Evolutionary conservation across 2,329 filamentous ascomycete species (phyloP).

Genomic region (Colletotrichum horii): DNA sequence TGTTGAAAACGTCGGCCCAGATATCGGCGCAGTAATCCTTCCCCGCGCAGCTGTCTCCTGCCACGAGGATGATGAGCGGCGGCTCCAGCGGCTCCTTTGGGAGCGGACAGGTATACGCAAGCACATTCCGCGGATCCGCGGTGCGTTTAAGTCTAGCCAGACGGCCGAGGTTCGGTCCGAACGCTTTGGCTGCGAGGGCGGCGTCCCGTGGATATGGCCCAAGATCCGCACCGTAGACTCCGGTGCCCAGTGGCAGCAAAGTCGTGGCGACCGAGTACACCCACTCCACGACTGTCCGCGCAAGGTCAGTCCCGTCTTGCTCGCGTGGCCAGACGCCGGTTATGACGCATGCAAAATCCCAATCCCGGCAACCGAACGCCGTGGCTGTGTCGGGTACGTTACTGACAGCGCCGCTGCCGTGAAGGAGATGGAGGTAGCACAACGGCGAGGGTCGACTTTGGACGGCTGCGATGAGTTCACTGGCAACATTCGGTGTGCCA

Average conservation of each 20-base stretch:
- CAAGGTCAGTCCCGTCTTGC: conserved; percentile 48
- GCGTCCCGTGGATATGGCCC: conserved; percentile 66
- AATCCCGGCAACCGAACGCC: conserved; percentile 68
- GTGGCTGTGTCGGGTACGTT: conserved; percentile 49
- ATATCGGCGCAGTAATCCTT: conserved; percentile 65
- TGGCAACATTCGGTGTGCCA: conserved; percentile 33
- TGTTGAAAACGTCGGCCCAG: conserved; percentile 51
- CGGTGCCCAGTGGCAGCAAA: conserved; percentile 55
- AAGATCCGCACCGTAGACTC: conserved; percentile 66
- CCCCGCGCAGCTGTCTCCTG: conserved; percentile 57
- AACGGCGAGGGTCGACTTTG: conserved; percentile 52
- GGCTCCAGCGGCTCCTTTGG: conserved; percentile 36
- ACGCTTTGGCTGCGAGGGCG: conserved; percentile 55
- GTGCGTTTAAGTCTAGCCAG: conserved; percentile 55
- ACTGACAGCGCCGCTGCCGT: conserved; percentile 59
- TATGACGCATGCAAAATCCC: conserved; percentile 68
- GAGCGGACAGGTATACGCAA: conserved; percentile 62
- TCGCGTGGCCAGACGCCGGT: conserved; percentile 66
- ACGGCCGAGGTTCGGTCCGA: conserved; percentile 57
- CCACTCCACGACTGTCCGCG: conserved; percentile 51
- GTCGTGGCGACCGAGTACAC: conserved; percentile 56
- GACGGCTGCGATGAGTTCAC: conserved; percentile 49
- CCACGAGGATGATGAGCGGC: conserved; percentile 62
- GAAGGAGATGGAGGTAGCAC: conserved; percentile 68
- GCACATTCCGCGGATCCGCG: conserved; percentile 54